phyloP scores from a whole-genome alignment of 2,329 filamentous ascomycete species.

The Phaeophleospora eucalypticola region DNA sequence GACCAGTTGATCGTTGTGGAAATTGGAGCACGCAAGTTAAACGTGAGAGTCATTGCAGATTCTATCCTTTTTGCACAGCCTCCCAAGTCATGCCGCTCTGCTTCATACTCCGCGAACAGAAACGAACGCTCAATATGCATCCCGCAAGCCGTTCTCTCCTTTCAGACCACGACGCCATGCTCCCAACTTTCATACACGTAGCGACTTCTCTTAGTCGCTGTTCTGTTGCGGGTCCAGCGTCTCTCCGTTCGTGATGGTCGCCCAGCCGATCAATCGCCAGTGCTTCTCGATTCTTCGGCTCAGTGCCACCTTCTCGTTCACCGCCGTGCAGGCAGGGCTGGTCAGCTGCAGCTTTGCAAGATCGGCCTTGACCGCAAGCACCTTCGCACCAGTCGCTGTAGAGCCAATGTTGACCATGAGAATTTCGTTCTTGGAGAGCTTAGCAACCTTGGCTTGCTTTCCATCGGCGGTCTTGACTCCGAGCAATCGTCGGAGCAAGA shows the following conservation, averaged over 20 bases:
- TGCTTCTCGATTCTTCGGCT: slow-evolving; percentile 98
- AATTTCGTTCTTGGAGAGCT: slow-evolving; percentile 96
- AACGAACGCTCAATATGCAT: not conserved
- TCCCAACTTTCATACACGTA: not conserved
- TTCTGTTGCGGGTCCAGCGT: slow-evolving; percentile 17
- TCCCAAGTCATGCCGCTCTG: no score
- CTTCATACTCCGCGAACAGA: no score
- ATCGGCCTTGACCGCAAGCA: slow-evolving; percentile 94
- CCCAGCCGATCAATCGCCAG: slow-evolving; percentile 91
- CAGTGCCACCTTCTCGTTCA: slow-evolving; percentile 96
- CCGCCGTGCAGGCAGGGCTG: slow-evolving; percentile 80
- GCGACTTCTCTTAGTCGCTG: not conserved
- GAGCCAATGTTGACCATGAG: slow-evolving; percentile 99
- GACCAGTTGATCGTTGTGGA: no score
- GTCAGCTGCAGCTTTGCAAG: slow-evolving; percentile 92
- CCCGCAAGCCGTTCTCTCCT: no score
- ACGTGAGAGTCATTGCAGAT: not conserved
- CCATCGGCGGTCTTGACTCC: slow-evolving; percentile 97
- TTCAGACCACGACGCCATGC: no score
- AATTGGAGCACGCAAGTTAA: not conserved
- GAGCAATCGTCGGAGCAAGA: slow-evolving; percentile 86
- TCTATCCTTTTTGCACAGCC: no score
- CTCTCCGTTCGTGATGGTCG: slow-evolving; percentile 22
- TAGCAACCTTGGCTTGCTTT: slow-evolving; percentile 99
- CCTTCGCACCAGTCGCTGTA: slow-evolving; percentile 95